Percentiles rank a stretch among this genome's conserved stretches.
Conservation (phyloP, 345 rosid genomes). For the Ceriops decandra region DNA sequence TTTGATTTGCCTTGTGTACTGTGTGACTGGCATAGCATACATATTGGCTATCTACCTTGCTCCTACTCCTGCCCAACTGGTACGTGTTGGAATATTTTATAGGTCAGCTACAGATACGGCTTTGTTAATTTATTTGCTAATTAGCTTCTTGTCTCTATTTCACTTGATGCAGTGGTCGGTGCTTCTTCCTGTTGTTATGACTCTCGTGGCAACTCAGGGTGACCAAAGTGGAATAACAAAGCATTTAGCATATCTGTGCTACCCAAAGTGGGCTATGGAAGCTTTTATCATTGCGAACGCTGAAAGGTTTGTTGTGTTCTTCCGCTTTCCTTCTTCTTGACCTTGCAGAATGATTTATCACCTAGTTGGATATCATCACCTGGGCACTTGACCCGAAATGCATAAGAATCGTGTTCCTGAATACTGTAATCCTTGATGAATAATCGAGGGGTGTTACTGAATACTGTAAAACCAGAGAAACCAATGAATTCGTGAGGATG, state of each 20-base stretch:
- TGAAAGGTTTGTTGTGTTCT: slow-evolving; percentile 38
- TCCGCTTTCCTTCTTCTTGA: not conserved
- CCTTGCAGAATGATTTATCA: not conserved
- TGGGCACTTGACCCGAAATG: too few species aligned
- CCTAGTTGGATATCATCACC: too few species aligned
- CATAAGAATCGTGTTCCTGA: not conserved
- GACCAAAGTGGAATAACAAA: slow-evolving; percentile 37
- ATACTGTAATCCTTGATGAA: not conserved
- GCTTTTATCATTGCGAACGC: slow-evolving; percentile 77
- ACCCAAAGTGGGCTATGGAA: slow-evolving; percentile 83
- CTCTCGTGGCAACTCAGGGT: slow-evolving; percentile 71
- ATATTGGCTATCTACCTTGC: slow-evolving; percentile 62
- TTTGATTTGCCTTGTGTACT: slow-evolving; percentile 72
- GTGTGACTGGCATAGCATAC: slow-evolving; percentile 83
- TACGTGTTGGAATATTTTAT: slow-evolving; percentile 19
- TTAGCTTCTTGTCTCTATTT: slow-evolving; percentile 1
- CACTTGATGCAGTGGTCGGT: slow-evolving; percentile 62
- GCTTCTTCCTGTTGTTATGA: slow-evolving; percentile 75
- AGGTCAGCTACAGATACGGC: not conserved
- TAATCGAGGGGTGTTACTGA: not conserved
- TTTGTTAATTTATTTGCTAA: not conserved
- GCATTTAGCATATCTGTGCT: slow-evolving; percentile 53
- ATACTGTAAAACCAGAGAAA: not conserved
- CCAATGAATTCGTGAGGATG: too few species aligned
- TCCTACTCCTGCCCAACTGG: slow-evolving; percentile 82